Evolutionary conservation across 2,329 filamentous ascomycete genomes (phyloP).

Genomic region (Diplodia sapinea): DNA sequence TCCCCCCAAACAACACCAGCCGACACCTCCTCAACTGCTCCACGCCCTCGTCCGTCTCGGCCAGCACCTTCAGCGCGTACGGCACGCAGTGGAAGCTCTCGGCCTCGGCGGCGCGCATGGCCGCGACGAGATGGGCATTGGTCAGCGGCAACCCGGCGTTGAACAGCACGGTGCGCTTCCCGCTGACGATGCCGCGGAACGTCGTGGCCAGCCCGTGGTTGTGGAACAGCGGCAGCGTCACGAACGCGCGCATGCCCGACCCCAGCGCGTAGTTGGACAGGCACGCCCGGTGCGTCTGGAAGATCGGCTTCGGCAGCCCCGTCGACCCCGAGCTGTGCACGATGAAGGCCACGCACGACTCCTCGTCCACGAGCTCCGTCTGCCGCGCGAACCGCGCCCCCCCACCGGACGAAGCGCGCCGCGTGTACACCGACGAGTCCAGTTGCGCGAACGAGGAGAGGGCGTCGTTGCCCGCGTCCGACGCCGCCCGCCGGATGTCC

Average conservation of each 20-base stretch:
- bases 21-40: slow-evolving; percentile 54
- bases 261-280: slow-evolving; percentile 42
- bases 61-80: slow-evolving; percentile 67
- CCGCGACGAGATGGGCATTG: slow-evolving; percentile 53
- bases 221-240: slow-evolving; percentile 33
- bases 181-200: slow-evolving; percentile 40
- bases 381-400: background rate
- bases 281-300: slow-evolving; percentile 59
- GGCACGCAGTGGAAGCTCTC: slow-evolving; percentile 67
- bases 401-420: background rate
- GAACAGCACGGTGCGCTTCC: slow-evolving; percentile 60
- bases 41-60: slow-evolving; percentile 63
- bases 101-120: slow-evolving; percentile 50
- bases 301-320: slow-evolving; percentile 68
- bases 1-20: slow-evolving; percentile 64
- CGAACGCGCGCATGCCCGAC: slow-evolving; percentile 24
- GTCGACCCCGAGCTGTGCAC: slow-evolving; percentile 64
- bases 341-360: slow-evolving; percentile 40
- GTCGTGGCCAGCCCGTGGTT: slow-evolving; percentile 32
- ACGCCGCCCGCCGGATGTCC: background rate
- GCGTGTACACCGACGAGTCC: background rate
- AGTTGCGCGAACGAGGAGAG: background rate
- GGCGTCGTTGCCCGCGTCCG: background rate
- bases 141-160: slow-evolving; percentile 64
- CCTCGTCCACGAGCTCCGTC: slow-evolving; percentile 36